Evolutionary conservation across 768 basidiomycete genomes (phyloP).

Genomic region (Boletellus ananas): DNA sequence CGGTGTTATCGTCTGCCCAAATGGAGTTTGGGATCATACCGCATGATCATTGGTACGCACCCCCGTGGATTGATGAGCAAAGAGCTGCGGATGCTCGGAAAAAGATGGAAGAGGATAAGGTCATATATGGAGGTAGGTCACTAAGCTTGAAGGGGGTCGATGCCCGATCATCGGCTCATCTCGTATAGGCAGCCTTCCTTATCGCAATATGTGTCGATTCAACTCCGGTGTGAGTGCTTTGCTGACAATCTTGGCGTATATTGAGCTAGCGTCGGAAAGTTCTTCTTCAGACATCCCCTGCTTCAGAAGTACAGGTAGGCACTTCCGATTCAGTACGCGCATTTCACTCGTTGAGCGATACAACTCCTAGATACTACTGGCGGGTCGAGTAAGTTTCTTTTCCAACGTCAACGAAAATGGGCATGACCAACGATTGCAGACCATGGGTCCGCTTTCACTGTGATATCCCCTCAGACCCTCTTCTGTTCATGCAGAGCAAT

Average conservation of each 20-base stretch:
- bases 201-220: slow-evolving; percentile 76
- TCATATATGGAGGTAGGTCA: slow-evolving; percentile 48
- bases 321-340: not conserved
- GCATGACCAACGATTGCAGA: slow-evolving; percentile 20
- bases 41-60: slow-evolving; percentile 63
- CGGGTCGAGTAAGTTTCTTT: slow-evolving; percentile 22
- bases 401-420: slow-evolving; percentile 36
- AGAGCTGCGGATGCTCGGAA: slow-evolving; percentile 48
- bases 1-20: slow-evolving; percentile 39
- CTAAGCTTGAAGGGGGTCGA: not conserved
- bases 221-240: slow-evolving; percentile 55
- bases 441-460: slow-evolving; percentile 55
- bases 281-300: slow-evolving; percentile 43
- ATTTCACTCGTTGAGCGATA: not conserved
- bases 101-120: slow-evolving; percentile 45
- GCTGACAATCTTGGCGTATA: not conserved
- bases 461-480: slow-evolving; percentile 46
- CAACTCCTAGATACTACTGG: slow-evolving; percentile 25
- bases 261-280: slow-evolving; percentile 27
- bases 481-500: slow-evolving; percentile 53
- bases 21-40: slow-evolving; percentile 60
- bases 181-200: slow-evolving; percentile 26
- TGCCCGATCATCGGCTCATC: not conserved
- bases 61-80: slow-evolving; percentile 68
- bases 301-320: slow-evolving; percentile 30